Evolutionary conservation across 1,284 basidiomycete genomes (phyloP).

Genomic region (Ceratobasidium sp.): DNA sequence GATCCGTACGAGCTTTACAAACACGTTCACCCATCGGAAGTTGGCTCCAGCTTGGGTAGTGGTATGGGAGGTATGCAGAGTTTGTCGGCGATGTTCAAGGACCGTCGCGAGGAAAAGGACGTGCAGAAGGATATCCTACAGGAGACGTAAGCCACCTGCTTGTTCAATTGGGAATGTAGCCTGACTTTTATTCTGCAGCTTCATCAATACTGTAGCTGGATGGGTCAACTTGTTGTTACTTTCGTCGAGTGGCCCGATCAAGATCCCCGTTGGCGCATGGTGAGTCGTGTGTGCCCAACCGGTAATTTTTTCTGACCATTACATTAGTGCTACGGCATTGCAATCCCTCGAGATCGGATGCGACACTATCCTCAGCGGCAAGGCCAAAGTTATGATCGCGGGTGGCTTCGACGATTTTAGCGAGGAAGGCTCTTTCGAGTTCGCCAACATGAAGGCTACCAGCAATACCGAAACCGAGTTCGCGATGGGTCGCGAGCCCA

Average conservation of each 20-base stretch:
- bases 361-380: conserved; percentile 92
- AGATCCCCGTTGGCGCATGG: conserved; percentile 99
- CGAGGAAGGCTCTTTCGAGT: conserved; percentile 97
- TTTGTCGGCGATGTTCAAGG: conserved; percentile 96
- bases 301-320: conserved; percentile 3
- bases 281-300: conserved; percentile 55
- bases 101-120: conserved; percentile 95
- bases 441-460: conserved; percentile 99
- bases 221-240: conserved; percentile 96
- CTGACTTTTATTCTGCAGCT: conserved; percentile 60
- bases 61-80: conserved; percentile 97
- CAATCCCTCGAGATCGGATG: conserved; percentile 99
- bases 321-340: conserved; percentile 86
- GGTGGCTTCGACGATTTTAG: conserved; percentile 98
- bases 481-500: conserved; percentile 98
- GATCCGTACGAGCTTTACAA: conserved; percentile 98
- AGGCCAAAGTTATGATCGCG: conserved; percentile 99
- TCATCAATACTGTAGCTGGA: conserved; percentile 97
- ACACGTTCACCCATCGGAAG: conserved; percentile 94
- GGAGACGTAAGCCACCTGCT: conserved; percentile 78
- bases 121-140: conserved; percentile 98
- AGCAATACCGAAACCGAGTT: conserved; percentile 97
- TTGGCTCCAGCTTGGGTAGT: conserved; percentile 91
- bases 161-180: conserved; percentile 14
- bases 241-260: conserved; percentile 96